Base-by-base conservation (phyloP, 192 early-diverging fungal species). In the Coemansia pectinata region DNA sequence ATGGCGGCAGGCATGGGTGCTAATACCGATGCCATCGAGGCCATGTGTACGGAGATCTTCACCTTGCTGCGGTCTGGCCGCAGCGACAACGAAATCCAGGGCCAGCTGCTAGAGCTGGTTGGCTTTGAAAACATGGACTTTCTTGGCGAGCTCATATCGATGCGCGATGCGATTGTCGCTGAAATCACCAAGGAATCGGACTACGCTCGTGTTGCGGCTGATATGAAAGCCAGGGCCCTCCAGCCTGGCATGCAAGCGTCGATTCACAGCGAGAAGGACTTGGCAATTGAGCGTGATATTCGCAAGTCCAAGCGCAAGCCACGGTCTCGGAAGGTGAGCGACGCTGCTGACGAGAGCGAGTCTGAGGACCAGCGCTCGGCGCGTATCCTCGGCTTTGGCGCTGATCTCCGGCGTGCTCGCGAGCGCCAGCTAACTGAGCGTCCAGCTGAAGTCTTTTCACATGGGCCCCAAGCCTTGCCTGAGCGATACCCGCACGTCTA, bases 401-500 rank as follows among this genome's bases (percentile, higher is more conserved):
- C 63, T 2, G 73, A 84, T 17, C 71, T 79, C 38, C 29, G 61
- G 21, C 73, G 74, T 9, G 77, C 78, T 3, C 82, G 78, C 44
- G 82, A 79, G 53, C 53, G 68, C 29, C 82, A 84, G 78, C 67
- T 79, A 45, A 69, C 72, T n/a, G 55, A 72, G 63, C 71, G 71
- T 15, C 48, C 73, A 2, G 39, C 69, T 11, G 76, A 78, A 50
- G 70, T 64, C 19, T 61, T 84, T 45, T 23, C 62, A 31, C 67
- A 52, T 2, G 69, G 39, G 6, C 55, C 55, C 15, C 55, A 58
- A n/a, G 12, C 15, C 17, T 31, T 58, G 27, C 34, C 77, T 2
- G 81, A 85, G 48, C 63, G 69, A 36, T 93, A 91, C 67, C 96
- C 95, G 4, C 87, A 97, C 65, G 92, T 98, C 0, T 98, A 94